A percentile compares a stretch with the other conserved stretches of the same genome.
Evolutionary conservation across 768 basidiomycete genomes (phyloP).

Genomic region (Gymnopilus dilepis): DNA sequence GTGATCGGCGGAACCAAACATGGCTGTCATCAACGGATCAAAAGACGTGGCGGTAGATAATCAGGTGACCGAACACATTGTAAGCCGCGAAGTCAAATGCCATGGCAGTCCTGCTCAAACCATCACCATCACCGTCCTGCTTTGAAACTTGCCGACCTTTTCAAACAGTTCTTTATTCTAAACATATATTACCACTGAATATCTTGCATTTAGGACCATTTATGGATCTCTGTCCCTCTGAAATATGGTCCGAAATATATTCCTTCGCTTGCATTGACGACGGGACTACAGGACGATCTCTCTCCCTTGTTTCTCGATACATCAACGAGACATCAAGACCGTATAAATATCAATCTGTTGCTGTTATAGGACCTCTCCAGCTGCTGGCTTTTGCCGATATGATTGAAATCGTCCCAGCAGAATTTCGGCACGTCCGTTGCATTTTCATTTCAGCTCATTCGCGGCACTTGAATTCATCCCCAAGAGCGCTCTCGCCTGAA

Average conservation of each 20-base stretch:
- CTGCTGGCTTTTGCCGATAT: conserved; percentile 32
- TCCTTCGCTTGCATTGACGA: conserved; percentile 40
- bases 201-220: too few species aligned
- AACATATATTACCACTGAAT: too few species aligned
- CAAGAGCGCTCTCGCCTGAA: conserved; percentile 23
- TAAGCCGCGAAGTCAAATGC: too few species aligned
- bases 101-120: too few species aligned
- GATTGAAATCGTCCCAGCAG: conserved; percentile 26
- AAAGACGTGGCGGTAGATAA: too few species aligned
- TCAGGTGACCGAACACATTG: not conserved
- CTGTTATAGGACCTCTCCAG: conserved; percentile 33
- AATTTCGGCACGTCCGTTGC: conserved; percentile 22
- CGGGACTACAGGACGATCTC: conserved; percentile 40
- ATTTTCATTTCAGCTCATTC: conserved; percentile 29
- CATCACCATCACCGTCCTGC: not conserved
- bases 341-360: conserved; percentile 36
- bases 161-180: too few species aligned
- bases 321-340: conserved; percentile 31
- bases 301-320: conserved; percentile 41
- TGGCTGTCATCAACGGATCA: not conserved
- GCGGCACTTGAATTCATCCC: conserved; percentile 21
- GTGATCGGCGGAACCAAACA: not conserved
- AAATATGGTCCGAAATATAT: conserved; percentile 30
- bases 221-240: conserved; percentile 26
- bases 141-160: too few species aligned